phyloP scores from a whole-genome alignment of 257 asterid species.

The Craterostigma plantagineum region DNA sequence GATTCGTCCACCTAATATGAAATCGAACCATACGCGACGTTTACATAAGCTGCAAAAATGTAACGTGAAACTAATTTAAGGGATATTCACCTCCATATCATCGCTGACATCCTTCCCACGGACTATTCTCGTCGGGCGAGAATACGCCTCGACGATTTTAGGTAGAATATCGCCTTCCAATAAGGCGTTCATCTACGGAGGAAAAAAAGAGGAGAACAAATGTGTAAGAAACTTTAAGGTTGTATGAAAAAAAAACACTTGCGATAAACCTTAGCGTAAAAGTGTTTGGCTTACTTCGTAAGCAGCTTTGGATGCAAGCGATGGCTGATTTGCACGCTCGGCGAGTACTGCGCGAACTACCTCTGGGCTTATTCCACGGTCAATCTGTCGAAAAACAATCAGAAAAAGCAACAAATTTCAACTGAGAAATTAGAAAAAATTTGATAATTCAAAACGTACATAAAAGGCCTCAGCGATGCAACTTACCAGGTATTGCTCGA shows the following conservation, averaged over 20 bases:
- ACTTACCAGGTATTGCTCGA: constrained; percentile 91
- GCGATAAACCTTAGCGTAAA: constrained; percentile 3
- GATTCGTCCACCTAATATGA: constrained; percentile 62
- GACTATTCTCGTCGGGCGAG: constrained; percentile 94
- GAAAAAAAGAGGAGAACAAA: background rate
- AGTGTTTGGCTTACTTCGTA: constrained; percentile 27
- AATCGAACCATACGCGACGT: background rate
- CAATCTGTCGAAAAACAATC: constrained; percentile 70
- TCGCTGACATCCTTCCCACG: constrained; percentile 65
- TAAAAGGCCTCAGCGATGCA: background rate
- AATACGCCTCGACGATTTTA: constrained; percentile 81
- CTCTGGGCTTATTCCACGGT: constrained; percentile 71
- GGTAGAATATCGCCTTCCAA: constrained; percentile 52
- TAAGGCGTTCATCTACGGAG: constrained; percentile 55
- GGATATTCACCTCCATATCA: constrained; percentile 36
- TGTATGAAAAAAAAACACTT: background rate
- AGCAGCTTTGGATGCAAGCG: constrained; percentile 66
- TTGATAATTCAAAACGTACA: too few relatives aligned
- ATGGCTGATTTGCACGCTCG: constrained; percentile 71
- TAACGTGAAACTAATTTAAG: constrained; percentile 4
- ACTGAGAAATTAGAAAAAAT: too few relatives aligned
- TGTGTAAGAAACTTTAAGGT: too few relatives aligned
- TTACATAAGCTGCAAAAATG: constrained; percentile 5
- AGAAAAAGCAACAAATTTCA: too few relatives aligned
- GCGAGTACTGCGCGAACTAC: constrained; percentile 78